Evolutionary conservation across 2,329 filamentous ascomycete genomes (phyloP), one percentile per base, ranked within the genome.

Genomic region (Xylariaceae sp.): DNA sequence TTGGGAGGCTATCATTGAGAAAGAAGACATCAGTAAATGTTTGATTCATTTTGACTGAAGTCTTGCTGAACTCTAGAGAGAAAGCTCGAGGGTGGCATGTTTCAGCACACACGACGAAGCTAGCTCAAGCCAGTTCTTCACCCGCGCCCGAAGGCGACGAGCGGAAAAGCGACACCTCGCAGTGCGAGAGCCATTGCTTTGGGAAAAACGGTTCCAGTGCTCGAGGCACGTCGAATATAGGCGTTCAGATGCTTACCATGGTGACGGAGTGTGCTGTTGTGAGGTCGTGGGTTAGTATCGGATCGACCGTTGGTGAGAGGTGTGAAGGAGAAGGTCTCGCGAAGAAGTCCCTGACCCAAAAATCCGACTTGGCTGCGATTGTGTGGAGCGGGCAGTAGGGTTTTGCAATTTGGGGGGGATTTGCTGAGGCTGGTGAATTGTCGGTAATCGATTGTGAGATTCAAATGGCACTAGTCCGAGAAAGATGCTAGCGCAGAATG

Each of bases 1-100:
- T 97, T 99, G 74, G 92, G 89, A 87, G 94, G 90, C 94, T 97
- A 81, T 97, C 91, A 97, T 97, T 94, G 92, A 97, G 92, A 90
- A 95, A 94, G 88, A 95, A 90, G 86, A 89, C 79, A 90, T 95
- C 88, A 96, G 90, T 87, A 76, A 82, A 80, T 83, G 82, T 27
- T 27, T 85, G 82, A 86, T 86, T 80, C 81, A 85, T 83, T n/a
- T n/a, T 76, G 75, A 77, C 76, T 78, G 80, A 74, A 71, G 80
- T 88, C 86, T 90, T 88, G 85, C 86, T 87, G 76, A 87, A 87
- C 90, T 95, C 90, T 95, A 95, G 77, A 86, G 89, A 94, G 87
- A 80, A 75, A 55, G 51, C 52, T 57, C 73, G 68, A 61, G 67
- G 67, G 67, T 68, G 71, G 72, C 78, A 77, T 81, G 76, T 75